These are phyloP conservation scores for Cyclotella sp. DNA, from an alignment of 108 stramenopile genomes.

Conservation along the genomic window DNA sequence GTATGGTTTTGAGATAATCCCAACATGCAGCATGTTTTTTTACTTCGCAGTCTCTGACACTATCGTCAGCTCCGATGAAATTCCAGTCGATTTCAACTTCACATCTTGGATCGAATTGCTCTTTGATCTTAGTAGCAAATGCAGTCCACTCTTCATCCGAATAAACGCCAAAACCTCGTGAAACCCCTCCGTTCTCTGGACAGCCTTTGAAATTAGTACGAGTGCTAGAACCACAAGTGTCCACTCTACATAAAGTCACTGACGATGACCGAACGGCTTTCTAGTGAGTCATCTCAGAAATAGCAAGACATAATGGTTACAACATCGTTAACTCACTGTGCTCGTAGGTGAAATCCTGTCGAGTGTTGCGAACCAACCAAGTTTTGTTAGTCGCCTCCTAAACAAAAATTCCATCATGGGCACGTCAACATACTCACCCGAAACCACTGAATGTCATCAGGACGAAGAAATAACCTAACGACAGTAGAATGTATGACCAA, in stretches of 20 bases:
- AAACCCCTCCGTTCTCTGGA: slow-evolving; percentile 37
- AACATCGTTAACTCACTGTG: slow-evolving; percentile 40
- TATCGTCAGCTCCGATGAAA: slow-evolving; percentile 29
- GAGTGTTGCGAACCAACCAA: no score
- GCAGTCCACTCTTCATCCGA: slow-evolving; percentile 21
- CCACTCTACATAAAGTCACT: slow-evolving; percentile 11
- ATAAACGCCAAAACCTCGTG: slow-evolving; percentile 23
- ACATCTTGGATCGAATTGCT: slow-evolving; percentile 15
- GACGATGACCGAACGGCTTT: neutral
- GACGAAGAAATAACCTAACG: slow-evolving; percentile 64
- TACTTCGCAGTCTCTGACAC: slow-evolving; percentile 14
- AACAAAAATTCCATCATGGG: no score
- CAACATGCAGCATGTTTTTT: neutral
- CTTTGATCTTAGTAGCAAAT: slow-evolving; percentile 7
- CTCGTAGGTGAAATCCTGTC: slow-evolving; percentile 74
- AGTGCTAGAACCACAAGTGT: neutral
- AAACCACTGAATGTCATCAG: slow-evolving; percentile 75
- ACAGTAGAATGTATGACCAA: slow-evolving; percentile 80
- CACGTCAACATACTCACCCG: neutral
- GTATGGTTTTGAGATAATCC: slow-evolving; percentile 6
- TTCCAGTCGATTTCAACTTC: neutral
- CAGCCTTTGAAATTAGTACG: slow-evolving; percentile 17
- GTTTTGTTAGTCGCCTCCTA: no score
- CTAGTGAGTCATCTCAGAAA: neutral
- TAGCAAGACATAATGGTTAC: neutral